Base-by-base conservation (phyloP, 2,329 filamentous ascomycete species). In the Phyllosticta capitalensis region DNA sequence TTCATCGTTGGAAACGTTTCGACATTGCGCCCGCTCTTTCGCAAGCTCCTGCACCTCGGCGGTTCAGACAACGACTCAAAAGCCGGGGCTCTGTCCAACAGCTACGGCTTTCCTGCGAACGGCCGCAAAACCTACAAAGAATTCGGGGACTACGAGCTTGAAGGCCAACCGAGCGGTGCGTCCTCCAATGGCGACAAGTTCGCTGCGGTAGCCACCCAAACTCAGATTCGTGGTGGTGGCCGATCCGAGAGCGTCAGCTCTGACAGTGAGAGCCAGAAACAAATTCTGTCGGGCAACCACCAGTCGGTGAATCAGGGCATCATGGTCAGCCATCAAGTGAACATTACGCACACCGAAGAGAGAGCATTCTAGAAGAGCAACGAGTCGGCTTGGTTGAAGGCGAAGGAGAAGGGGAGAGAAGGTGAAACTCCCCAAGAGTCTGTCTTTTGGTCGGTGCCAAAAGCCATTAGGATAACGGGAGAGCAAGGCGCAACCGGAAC, bases 281-380 rank as follows among this genome's bases (percentile, higher is more conserved):
- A 60, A 33, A 86, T 74, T 88, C 95, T 94, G 61, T 95, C 83
- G 69, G 52, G 45, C 7, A 24, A 26, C 12, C 49, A 51, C 10
- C 49, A 51, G 6, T 19, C 3, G 12, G 52, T 28, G n/a, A 49
- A 53, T 21, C 49, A 19, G 5, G 61, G 58, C 20, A 62, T 62
- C 38, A 54, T 61, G 38, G 61, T 62, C 14, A 60, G 58, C n/a
- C 54, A 55, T 20, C 45, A 62, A n/a, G 58, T 62, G 54, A 52
- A 62, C 14, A 57, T 62, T 38, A 57, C 52, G 9, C 30, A 38
- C 30, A 38, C 30, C 30, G 30, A 38, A 38, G 30, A 38, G 30
- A 38, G 30, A 38, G 30, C 17, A 38, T 38, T 38, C 30, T 38
- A 38, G 30, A 38, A 38, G 30, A 38, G 30, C 30, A 38, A 14